phyloP scores from a whole-genome alignment of 2,329 filamentous ascomycete genomes.

The Penicillium fuscoglaucum region DNA sequence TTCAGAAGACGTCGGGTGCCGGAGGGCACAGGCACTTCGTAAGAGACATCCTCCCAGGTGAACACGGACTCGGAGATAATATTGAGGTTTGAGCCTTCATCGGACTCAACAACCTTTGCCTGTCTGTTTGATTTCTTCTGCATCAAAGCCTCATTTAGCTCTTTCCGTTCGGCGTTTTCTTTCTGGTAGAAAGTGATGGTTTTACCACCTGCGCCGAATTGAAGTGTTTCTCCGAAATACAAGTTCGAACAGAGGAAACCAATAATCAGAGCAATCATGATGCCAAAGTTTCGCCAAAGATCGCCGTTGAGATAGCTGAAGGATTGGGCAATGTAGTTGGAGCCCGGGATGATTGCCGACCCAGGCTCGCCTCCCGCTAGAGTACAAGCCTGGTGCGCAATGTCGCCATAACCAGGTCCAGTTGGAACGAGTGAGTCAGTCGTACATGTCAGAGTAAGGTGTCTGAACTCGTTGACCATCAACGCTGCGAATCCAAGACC shows the following conservation, averaged over 20 bases:
- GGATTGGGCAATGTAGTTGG: slow-evolving; percentile 65
- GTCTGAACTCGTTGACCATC: slow-evolving; percentile 84
- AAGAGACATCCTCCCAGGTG: slow-evolving; percentile 54
- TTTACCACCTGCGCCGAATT: slow-evolving; percentile 43
- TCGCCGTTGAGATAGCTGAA: slow-evolving; percentile 68
- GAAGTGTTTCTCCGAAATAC: slow-evolving; percentile 42
- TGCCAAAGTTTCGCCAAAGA: slow-evolving; percentile 64
- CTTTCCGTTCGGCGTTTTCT: slow-evolving; percentile 40
- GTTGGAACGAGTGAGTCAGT: slow-evolving; percentile 68
- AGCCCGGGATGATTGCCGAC: slow-evolving; percentile 62
- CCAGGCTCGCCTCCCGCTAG: slow-evolving; percentile 70
- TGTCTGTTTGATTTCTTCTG: slow-evolving; percentile 42
- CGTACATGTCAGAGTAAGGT: slow-evolving; percentile 68
- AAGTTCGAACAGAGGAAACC: slow-evolving; percentile 41
- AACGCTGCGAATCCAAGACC: slow-evolving; percentile 73
- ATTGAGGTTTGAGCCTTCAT: slow-evolving; percentile 48
- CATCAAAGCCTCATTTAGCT: slow-evolving; percentile 40
- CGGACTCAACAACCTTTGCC: slow-evolving; percentile 34
- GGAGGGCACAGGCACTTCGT: slow-evolving; percentile 51
- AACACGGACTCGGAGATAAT: slow-evolving; percentile 57
- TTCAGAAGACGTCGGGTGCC: slow-evolving; percentile 49
- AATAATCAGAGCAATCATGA: slow-evolving; percentile 39
- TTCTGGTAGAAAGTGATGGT: slow-evolving; percentile 46
- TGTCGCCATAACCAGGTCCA: slow-evolving; percentile 68
- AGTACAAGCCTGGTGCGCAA: slow-evolving; percentile 78